A percentile compares a stretch with the other conserved stretches of the same genome.
phyloP scores from a whole-genome alignment of 2,329 filamentous ascomycete species.

The Phyllosticta citriasiana region DNA sequence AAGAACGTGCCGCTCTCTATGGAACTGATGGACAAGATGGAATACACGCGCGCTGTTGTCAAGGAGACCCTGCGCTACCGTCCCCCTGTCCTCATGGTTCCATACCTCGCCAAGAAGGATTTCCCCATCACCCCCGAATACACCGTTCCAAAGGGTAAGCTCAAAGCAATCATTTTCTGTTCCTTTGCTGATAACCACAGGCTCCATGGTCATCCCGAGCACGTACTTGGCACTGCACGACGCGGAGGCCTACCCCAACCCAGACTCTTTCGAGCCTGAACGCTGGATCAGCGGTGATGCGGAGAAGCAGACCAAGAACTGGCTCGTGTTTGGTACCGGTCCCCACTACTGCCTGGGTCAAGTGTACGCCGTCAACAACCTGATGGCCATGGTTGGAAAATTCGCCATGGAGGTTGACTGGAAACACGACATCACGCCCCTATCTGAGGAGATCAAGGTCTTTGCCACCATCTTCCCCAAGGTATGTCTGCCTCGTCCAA shows the following conservation, averaged over 20 bases:
- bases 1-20: slow-evolving; percentile 60
- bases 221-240: slow-evolving; percentile 87
- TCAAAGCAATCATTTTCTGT: neutral
- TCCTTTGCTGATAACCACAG: slow-evolving; percentile 26
- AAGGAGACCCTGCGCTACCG: slow-evolving; percentile 63
- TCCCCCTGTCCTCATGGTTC: slow-evolving; percentile 94
- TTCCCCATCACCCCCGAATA: slow-evolving; percentile 85
- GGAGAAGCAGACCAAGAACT: slow-evolving; percentile 90
- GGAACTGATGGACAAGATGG: slow-evolving; percentile 79
- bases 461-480: slow-evolving; percentile 97
- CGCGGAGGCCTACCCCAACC: slow-evolving; percentile 81
- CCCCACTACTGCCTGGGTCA: slow-evolving; percentile 96
- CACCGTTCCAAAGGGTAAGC: slow-evolving; percentile 75
- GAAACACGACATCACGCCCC: slow-evolving; percentile 74
- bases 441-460: slow-evolving; percentile 91
- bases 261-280: slow-evolving; percentile 82
- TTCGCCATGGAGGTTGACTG: slow-evolving; percentile 80
- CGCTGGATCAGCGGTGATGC: slow-evolving; percentile 86
- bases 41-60: slow-evolving; percentile 84
- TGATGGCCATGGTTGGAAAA: slow-evolving; percentile 85
- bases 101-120: slow-evolving; percentile 86
- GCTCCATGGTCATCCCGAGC: slow-evolving; percentile 88
- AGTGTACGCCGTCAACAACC: slow-evolving; percentile 78
- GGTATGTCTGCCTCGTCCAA: slow-evolving; percentile 32
- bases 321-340: slow-evolving; percentile 88